Percentiles rank a stretch among this genome's conserved stretches.
phyloP scores from a whole-genome alignment of 352 stramenopile species.

The Globisporangium abappressorium region DNA sequence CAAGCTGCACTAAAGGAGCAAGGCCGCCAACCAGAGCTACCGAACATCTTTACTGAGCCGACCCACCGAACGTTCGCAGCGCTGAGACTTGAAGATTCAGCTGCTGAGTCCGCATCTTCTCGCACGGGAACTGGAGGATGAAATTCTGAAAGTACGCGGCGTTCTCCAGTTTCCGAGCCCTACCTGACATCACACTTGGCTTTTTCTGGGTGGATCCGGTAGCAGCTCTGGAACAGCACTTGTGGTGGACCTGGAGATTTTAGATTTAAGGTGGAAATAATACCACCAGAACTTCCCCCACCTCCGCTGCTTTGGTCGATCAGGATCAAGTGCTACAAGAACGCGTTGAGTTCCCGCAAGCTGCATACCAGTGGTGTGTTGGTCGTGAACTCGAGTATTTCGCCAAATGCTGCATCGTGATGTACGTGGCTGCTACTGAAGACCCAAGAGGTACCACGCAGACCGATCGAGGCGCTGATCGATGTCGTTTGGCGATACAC shows the following conservation, averaged over 20 bases:
- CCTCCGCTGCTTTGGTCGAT: neutral
- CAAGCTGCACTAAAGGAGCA: neutral
- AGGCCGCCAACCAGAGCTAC: too few relatives aligned
- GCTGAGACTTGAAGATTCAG: slow-evolving; percentile 3
- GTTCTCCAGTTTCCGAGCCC: too few relatives aligned
- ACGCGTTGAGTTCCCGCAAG: neutral
- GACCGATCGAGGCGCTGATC: neutral
- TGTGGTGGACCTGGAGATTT: neutral
- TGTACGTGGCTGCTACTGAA: neutral
- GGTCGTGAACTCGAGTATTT: slow-evolving; percentile 12
- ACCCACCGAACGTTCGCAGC: neutral
- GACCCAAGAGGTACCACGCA: neutral
- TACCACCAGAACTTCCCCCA: too few relatives aligned
- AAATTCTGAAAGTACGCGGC: slow-evolving; percentile 12
- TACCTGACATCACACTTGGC: neutral
- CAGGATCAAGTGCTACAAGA: neutral
- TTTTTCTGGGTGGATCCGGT: neutral
- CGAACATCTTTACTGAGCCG: too few relatives aligned
- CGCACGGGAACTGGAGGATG: slow-evolving; percentile 1
- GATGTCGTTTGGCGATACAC: neutral
- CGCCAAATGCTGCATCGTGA: neutral
- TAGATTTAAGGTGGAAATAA: too few relatives aligned
- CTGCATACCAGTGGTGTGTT: neutral
- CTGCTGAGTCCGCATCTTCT: neutral
- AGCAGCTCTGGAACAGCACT: slow-evolving; percentile 6